Percentiles rank a stretch among this genome's conserved stretches.
Evolutionary conservation across 179 eudicot species (phyloP).

Genomic region (Pouteria campechiana): DNA sequence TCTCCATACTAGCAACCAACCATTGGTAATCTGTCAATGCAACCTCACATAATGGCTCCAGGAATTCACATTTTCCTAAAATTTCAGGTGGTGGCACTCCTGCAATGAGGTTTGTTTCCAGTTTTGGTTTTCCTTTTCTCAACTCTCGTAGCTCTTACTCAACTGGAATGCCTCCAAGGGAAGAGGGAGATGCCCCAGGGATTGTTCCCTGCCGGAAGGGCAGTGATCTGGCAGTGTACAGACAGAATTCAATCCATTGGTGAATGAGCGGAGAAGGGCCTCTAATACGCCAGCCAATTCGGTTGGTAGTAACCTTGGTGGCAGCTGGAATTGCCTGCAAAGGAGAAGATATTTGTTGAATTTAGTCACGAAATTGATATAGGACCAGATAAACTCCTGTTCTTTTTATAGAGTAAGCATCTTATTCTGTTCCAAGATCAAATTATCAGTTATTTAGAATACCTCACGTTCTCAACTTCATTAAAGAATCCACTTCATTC

Average conservation of each 20-base stretch:
- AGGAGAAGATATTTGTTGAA: neutral
- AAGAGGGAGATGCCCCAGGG: slow-evolving; percentile 73
- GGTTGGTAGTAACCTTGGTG: slow-evolving; percentile 26
- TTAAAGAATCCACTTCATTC: too few relatives aligned
- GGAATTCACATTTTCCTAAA: slow-evolving; percentile 60
- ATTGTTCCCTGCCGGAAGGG: slow-evolving; percentile 68
- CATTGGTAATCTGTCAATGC: slow-evolving; percentile 46
- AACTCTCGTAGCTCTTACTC: slow-evolving; percentile 15
- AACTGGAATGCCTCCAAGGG: slow-evolving; percentile 22
- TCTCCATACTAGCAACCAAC: slow-evolving; percentile 42
- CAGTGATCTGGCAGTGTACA: slow-evolving; percentile 60
- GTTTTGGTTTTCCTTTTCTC: slow-evolving; percentile 52
- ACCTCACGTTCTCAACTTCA: too few relatives aligned
- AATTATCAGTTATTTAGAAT: too few relatives aligned
- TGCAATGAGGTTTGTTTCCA: slow-evolving; percentile 59
- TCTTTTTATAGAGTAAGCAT: too few relatives aligned
- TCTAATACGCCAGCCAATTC: slow-evolving; percentile 59
- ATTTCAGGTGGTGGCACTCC: slow-evolving; percentile 82
- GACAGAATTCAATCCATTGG: slow-evolving; percentile 91
- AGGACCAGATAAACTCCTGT: too few relatives aligned
- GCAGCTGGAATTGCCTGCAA: slow-evolving; percentile 76
- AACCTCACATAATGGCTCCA: slow-evolving; percentile 71
- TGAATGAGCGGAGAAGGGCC: slow-evolving; percentile 84
- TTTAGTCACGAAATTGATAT: too few relatives aligned
- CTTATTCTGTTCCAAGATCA: too few relatives aligned